Evolutionary conservation across 768 basidiomycete species (phyloP).

Genomic region (Tylopilus plumbeoviolaceoides): DNA sequence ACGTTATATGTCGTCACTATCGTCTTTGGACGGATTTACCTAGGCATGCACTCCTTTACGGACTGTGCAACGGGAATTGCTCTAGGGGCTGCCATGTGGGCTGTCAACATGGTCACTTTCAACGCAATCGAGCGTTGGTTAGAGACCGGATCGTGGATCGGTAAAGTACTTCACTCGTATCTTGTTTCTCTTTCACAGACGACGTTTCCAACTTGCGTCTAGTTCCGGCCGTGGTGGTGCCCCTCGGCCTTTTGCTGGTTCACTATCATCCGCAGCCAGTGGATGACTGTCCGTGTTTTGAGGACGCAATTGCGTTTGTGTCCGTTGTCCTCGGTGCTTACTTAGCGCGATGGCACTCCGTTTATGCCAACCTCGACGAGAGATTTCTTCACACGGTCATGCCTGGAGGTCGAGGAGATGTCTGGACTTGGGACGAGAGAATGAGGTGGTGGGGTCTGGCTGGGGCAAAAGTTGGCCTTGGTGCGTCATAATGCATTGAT

Average conservation of each 20-base stretch:
- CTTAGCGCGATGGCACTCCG: constrained; percentile 61
- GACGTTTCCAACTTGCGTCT: background rate
- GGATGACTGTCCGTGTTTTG: constrained; percentile 97
- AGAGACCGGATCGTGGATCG: constrained; percentile 32
- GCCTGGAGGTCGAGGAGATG: constrained; percentile 54
- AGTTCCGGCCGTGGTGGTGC: constrained; percentile 60
- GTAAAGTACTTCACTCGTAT: constrained; percentile 21
- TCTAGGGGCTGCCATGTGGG: constrained; percentile 69
- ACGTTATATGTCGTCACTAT: constrained; percentile 63
- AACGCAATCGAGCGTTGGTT: constrained; percentile 43
- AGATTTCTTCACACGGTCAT: constrained; percentile 36
- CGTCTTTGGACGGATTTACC: constrained; percentile 78
- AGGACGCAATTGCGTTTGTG: constrained; percentile 92
- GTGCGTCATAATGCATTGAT: constrained; percentile 24
- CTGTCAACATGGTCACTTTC: constrained; percentile 32
- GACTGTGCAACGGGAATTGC: constrained; percentile 63
- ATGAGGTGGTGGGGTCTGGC: constrained; percentile 37
- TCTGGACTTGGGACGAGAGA: constrained; percentile 31
- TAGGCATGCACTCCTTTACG: constrained; percentile 84
- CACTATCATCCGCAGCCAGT: constrained; percentile 92
- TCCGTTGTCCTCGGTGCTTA: constrained; percentile 76
- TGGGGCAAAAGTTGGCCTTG: constrained; percentile 38
- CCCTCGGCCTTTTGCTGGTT: constrained; percentile 68
- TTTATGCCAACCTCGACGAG: constrained; percentile 39
- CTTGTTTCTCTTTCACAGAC: constrained; percentile 11